A percentile compares a stretch with the other conserved stretches of the same genome.
Evolutionary conservation across 257 asterid species (phyloP).

Genomic region (Marsdenia floribunda): DNA sequence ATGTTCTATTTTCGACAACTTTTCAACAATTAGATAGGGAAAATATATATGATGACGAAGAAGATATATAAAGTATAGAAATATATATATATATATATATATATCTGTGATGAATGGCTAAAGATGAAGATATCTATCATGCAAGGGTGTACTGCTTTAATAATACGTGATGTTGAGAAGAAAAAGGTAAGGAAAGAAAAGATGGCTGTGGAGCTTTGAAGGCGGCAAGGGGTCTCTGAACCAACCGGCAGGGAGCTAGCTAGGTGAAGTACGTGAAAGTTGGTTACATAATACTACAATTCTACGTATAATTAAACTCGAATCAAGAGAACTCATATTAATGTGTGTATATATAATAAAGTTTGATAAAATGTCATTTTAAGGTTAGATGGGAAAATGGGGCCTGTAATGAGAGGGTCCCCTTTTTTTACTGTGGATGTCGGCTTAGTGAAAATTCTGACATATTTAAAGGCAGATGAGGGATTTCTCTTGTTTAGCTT

Average conservation of each 20-base stretch:
- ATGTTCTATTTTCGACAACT: no score
- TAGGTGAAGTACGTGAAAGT: conserved; percentile 20
- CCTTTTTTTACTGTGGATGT: conserved; percentile 26
- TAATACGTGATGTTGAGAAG: conserved; percentile 2
- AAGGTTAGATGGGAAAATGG: conserved; percentile 83
- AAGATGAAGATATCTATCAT: neutral
- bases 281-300: conserved; percentile 36
- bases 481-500: conserved; percentile 9
- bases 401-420: conserved; percentile 33
- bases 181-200: neutral
- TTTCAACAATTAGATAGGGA: no score
- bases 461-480: conserved; percentile 22
- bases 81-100: neutral
- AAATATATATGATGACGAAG: neutral
- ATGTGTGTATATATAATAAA: neutral
- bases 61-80: no score
- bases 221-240: conserved; percentile 6
- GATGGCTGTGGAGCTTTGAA: neutral
- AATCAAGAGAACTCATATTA: neutral
- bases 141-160: neutral
- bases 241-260: conserved; percentile 8
- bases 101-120: no score
- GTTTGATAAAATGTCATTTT: conserved; percentile 81
- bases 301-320: conserved; percentile 29
- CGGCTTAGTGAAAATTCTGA: conserved; percentile 26